These are phyloP conservation scores for Bolboschoenoplectus hybrid DNA, from an alignment of 202 grass and related monocot species.

Conservation along the genomic window DNA sequence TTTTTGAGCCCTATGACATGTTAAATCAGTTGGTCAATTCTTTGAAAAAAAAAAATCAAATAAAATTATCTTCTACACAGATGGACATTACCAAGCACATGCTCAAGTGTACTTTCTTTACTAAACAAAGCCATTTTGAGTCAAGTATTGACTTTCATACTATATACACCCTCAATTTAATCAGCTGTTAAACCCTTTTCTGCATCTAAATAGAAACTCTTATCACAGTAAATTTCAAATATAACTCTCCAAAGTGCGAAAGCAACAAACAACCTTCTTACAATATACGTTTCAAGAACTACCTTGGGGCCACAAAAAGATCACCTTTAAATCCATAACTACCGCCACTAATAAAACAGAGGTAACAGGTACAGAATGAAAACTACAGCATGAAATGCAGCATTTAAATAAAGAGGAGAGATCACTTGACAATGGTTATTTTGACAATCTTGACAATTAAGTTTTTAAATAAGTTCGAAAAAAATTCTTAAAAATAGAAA, in stretches of 20 bases:
- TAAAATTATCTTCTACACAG: conserved; percentile 7
- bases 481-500: too few species aligned
- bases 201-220: background rate
- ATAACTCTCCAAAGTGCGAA: background rate
- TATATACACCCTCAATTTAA: background rate
- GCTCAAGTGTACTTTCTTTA: conserved; percentile 12
- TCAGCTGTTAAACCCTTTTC: background rate
- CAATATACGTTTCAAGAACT: background rate
- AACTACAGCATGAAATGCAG: background rate
- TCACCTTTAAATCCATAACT: background rate
- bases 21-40: conserved; percentile 27
- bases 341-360: conserved; percentile 20
- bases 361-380: background rate
- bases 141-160: background rate
- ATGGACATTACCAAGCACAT: background rate
- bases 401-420: background rate
- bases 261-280: background rate
- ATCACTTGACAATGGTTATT: too few species aligned
- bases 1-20: conserved; percentile 76
- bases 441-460: too few species aligned
- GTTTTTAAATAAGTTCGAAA: too few species aligned
- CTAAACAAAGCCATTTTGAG: conserved; percentile 1
- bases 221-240: background rate
- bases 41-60: conserved; percentile 16
- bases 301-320: background rate